These are phyloP conservation scores for Candida endomychidarum DNA, from an alignment of 805 yeast species.

Conservation along the genomic window DNA sequence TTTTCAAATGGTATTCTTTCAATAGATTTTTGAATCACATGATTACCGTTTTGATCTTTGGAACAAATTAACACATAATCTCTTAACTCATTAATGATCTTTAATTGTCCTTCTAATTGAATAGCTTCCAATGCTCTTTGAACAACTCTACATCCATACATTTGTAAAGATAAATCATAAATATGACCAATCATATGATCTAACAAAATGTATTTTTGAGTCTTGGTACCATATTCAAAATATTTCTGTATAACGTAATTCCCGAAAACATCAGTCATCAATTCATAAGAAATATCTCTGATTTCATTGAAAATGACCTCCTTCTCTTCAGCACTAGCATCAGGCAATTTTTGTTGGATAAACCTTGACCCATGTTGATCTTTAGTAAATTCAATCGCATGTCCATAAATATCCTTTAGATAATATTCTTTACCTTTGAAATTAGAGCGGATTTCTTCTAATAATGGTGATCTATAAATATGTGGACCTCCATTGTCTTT, in stretches of 20 bases:
- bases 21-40: constrained; percentile 92
- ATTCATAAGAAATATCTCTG: constrained; percentile 65
- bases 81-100: constrained; percentile 68
- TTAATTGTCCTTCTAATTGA: constrained; percentile 60
- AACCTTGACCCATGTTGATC: constrained; percentile 98
- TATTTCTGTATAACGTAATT: constrained; percentile 94
- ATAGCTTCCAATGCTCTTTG: constrained; percentile 87
- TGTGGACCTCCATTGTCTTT: constrained; percentile 31
- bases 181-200: constrained; percentile 74
- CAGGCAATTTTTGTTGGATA: constrained; percentile 82
- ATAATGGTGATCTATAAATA: constrained; percentile 70
- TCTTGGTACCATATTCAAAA: constrained; percentile 75
- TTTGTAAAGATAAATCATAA: constrained; percentile 76
- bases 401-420: constrained; percentile 77
- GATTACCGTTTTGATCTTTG: constrained; percentile 97
- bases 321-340: constrained; percentile 64
- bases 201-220: constrained; percentile 68
- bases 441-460: constrained; percentile 81
- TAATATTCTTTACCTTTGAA: constrained; percentile 56
- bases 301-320: constrained; percentile 84
- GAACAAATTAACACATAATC: constrained; percentile 57
- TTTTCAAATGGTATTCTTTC: constrained; percentile 75
- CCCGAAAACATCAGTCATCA: constrained; percentile 97
- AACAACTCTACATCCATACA: constrained; percentile 98
- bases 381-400: constrained; percentile 85